These are phyloP conservation scores for Penicillium sp. DNA, from an alignment of 2,329 filamentous ascomycete genomes.

Conservation along the genomic window DNA sequence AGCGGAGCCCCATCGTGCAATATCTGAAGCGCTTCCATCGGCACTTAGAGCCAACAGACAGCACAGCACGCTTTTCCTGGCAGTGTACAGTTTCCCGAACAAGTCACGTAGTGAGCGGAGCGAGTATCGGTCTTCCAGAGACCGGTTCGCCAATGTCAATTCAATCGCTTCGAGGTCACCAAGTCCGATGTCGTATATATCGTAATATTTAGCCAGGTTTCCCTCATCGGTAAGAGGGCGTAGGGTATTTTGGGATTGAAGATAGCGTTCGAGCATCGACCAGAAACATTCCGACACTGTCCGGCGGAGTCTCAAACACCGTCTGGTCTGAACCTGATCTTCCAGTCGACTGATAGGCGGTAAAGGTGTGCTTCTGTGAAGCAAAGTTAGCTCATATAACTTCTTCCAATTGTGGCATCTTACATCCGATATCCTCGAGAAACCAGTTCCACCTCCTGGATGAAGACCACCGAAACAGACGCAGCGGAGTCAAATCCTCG, in stretches of 20 bases:
- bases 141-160: slow-evolving; percentile 58
- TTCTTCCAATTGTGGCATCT: slow-evolving; percentile 32
- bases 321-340: slow-evolving; percentile 69
- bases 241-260: slow-evolving; percentile 63
- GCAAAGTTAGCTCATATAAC: slow-evolving; percentile 18
- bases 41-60: slow-evolving; percentile 84
- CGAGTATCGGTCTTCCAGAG: slow-evolving; percentile 72
- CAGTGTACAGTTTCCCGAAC: slow-evolving; percentile 71
- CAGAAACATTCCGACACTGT: slow-evolving; percentile 67
- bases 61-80: slow-evolving; percentile 81
- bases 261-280: slow-evolving; percentile 66
- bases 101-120: slow-evolving; percentile 74
- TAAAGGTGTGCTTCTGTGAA: slow-evolving; percentile 70
- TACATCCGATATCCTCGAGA: slow-evolving; percentile 84
- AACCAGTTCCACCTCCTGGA: slow-evolving; percentile 94
- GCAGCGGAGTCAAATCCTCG: slow-evolving; percentile 76
- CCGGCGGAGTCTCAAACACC: slow-evolving; percentile 74
- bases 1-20: slow-evolving; percentile 71
- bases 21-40: slow-evolving; percentile 70
- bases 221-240: slow-evolving; percentile 70
- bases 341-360: slow-evolving; percentile 92
- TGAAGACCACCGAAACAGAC: slow-evolving; percentile 70
- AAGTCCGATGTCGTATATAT: slow-evolving; percentile 76
- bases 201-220: slow-evolving; percentile 86
- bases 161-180: slow-evolving; percentile 69